Evolutionary conservation across 352 stramenopile genomes (phyloP).

Genomic region (Globisporangium alternatum): DNA sequence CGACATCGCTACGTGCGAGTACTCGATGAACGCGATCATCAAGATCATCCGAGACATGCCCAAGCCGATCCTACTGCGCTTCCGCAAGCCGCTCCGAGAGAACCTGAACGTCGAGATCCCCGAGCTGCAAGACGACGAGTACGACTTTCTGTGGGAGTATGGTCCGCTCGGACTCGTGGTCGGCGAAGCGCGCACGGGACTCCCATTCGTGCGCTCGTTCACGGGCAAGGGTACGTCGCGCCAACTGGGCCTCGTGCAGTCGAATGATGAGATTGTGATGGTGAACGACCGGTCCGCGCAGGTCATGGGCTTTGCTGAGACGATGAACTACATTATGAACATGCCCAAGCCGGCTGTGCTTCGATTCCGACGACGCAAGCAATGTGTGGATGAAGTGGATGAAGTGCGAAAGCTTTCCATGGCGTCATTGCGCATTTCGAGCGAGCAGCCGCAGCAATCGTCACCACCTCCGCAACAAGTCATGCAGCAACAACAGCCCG

Average conservation of each 20-base stretch:
- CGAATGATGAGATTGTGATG: conserved; percentile 80
- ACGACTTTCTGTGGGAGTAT: conserved; percentile 86
- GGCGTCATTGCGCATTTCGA: conserved; percentile 10
- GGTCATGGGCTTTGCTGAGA: conserved; percentile 65
- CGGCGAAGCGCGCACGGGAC: conserved; percentile 42
- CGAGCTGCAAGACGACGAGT: conserved; percentile 57
- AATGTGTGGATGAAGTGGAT: not conserved
- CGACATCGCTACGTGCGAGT: conserved; percentile 62
- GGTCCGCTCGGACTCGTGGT: conserved; percentile 71
- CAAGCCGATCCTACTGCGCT: conserved; percentile 78
- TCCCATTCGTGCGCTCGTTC: conserved; percentile 79
- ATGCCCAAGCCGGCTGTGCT: conserved; percentile 78
- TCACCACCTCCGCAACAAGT: conserved; percentile 16
- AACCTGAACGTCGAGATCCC: conserved; percentile 49
- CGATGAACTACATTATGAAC: conserved; percentile 86
- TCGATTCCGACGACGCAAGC: conserved; percentile 47
- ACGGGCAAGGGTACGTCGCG: conserved; percentile 77
- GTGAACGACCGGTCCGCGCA: conserved; percentile 61
- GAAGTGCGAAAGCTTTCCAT: conserved; percentile 8
- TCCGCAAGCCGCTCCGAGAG: conserved; percentile 54
- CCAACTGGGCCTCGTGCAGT: conserved; percentile 61
- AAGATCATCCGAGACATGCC: conserved; percentile 69
- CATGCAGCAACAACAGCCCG: conserved; percentile 16
- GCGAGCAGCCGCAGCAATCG: conserved; percentile 22
- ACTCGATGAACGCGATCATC: conserved; percentile 73